Base-by-base conservation (phyloP, 495 filamentous ascomycete genomes). In the Podospora didyma region DNA sequence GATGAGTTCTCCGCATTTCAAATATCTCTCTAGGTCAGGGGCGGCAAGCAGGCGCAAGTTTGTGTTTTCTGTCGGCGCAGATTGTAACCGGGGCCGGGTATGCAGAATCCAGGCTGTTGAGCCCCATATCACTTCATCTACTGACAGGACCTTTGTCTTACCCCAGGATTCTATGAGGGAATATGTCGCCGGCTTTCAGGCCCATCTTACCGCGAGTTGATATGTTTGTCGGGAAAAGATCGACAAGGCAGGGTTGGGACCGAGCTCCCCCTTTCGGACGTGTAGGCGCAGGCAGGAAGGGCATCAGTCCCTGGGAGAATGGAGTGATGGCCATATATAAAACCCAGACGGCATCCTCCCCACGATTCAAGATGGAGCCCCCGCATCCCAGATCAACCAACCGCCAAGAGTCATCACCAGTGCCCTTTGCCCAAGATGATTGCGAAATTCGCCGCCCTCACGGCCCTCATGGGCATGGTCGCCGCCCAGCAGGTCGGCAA, bases 401-500 rank as follows among this genome's bases (percentile, higher is more conserved):
- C 21, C 41, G 48, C 28, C 62, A 53, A 49, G 46, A 34, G 41
- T 45, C 49, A 28, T 20, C 37, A 49, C 41, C 21, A 49, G 31
- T 47, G 44, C 26, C 55, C 6, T 48, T 21, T 35, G 22, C 21
- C 31, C 52, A 60, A 61, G 49, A 66, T 66, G 64, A 56, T 64
- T 26, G 46, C 64, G 31, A 58, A 62, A 42, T 39, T 67, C 47
- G 54, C 62, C 49, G 62, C 64, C 46, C 54, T 64, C 42, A 64
- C 70, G 52, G 69, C 69, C 70, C 62, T 79, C 42, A 45, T 71
- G 53, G 70, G 69, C 64, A 35, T 69, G 49, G 67, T 64, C 41
- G 59, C 67, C 19, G 74, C 69, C 60, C 84, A 87, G 68, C 75
- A 84, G 64, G 76, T 79, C 60, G 82, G 82, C 64, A 83, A 67